Percentiles rank a stretch among this genome's conserved stretches.
Conservation (phyloP, 768 basidiomycete genomes). For the Lanmaoa pseudosensibilis region DNA sequence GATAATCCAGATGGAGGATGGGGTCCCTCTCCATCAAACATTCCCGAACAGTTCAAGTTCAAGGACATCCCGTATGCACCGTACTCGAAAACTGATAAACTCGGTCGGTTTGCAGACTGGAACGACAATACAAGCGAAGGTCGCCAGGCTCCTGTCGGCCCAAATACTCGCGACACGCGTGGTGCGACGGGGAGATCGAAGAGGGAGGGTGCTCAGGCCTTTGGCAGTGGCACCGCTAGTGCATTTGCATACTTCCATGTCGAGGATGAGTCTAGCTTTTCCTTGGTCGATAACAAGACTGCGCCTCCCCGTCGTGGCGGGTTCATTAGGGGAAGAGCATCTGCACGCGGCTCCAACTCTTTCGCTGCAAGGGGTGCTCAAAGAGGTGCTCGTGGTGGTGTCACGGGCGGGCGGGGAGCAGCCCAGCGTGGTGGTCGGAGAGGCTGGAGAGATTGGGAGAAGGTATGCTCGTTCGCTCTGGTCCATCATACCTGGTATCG, state of each 20-base stretch:
- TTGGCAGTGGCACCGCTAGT: constrained; percentile 85
- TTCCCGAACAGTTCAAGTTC: constrained; percentile 93
- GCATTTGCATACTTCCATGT: constrained; percentile 97
- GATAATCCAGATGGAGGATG: constrained; percentile 94
- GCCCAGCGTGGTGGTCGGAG: constrained; percentile 45
- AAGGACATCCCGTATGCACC: constrained; percentile 99
- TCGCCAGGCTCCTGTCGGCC: constrained; percentile 56
- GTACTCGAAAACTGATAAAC: constrained; percentile 98
- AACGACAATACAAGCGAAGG: constrained; percentile 71
- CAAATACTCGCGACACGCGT: constrained; percentile 48
- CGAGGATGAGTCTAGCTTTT: constrained; percentile 97
- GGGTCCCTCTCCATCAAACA: constrained; percentile 81
- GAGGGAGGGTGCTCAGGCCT: constrained; percentile 79
- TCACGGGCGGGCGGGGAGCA: constrained; percentile 44
- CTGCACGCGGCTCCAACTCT: constrained; percentile 36
- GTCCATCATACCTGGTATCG: neutral
- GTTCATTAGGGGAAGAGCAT: constrained; percentile 52
- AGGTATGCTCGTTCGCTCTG: constrained; percentile 47
- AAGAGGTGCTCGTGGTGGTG: constrained; percentile 47
- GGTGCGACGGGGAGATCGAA: constrained; percentile 57
- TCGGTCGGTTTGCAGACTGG: constrained; percentile 98
- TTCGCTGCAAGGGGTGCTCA: constrained; percentile 44
- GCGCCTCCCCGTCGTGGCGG: constrained; percentile 69
- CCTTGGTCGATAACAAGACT: constrained; percentile 88
- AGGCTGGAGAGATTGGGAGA: constrained; percentile 95